Base-by-base conservation (phyloP, 768 basidiomycete genomes). In the Xerocomellus chrysenteron region DNA sequence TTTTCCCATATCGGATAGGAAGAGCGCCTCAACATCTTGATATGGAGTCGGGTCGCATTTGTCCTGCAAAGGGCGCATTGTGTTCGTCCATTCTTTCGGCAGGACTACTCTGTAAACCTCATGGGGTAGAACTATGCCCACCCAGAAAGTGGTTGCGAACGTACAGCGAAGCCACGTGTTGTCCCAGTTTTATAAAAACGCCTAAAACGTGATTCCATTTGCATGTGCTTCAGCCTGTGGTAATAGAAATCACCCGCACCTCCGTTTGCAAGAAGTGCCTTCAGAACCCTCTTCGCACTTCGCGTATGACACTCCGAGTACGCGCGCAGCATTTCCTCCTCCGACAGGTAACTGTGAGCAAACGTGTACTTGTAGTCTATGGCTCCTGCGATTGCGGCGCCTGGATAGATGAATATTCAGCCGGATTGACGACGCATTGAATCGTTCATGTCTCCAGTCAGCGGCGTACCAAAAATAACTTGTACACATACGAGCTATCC, bases 41-140 rank as follows among this genome's bases (percentile, higher is more conserved):
- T 91, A 86, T 0, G 87, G 82, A 2, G 95, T 96, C 2, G 94
- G 90, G 55, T 90, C 88, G 71, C 97, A 99, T 66, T 88, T 89
- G 74, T 98, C 97, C 69, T 98, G 95, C 55, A 92, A 73, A 7
- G 81, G 81, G 43, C 77, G 73, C 81, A 83, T 80, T 0, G 79
- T 79, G 13, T 63, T 67, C 1, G 81, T 82, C 87, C 86, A 88
- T 65, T 88, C 86, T 26, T 74, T 70, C 3, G 87, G 86, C 3
- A 90, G 69, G 17, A 90, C 76, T 36, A 75, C 66, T 41, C 81
- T 83, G 61, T 59, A 54, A 41, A 50, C 32, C 48, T n/a, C 33
- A 17, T 9, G 26, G 30, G 39, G 41, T 54, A 61, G 56, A 61
- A 55, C 55, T 41, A 51, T 55, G 62, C 17, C 21, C 17, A 58